These are phyloP conservation scores for Crepidotus variabilis DNA, from an alignment of 768 basidiomycete species.

Conservation along the genomic window DNA sequence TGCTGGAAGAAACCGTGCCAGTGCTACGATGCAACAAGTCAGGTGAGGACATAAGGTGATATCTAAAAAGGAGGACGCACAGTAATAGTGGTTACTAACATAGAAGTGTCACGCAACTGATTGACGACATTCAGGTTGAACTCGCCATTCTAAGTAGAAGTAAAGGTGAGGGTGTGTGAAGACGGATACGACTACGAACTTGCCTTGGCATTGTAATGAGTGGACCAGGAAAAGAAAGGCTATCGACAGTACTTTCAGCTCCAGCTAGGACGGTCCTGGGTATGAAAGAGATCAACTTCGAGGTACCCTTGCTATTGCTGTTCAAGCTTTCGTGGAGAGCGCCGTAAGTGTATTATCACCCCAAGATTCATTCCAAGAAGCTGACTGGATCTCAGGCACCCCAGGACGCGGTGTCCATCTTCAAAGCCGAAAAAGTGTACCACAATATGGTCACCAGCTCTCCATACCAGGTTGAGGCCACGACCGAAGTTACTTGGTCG, in stretches of 20 bases:
- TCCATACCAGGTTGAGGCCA: too few species aligned
- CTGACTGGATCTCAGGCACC: too few species aligned
- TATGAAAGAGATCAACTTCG: too few species aligned
- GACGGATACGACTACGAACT: conserved; percentile 1
- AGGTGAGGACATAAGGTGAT: conserved; percentile 1
- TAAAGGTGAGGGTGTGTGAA: too few species aligned
- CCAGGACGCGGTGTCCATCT: too few species aligned
- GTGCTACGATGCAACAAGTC: conserved; percentile 14
- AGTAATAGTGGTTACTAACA: conserved; percentile 33
- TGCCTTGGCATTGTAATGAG: conserved; percentile 22
- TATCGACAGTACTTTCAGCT: conserved; percentile 5
- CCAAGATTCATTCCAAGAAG: too few species aligned
- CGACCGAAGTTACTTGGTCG: too few species aligned
- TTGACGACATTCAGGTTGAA: conserved; percentile 40
- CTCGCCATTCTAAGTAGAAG: conserved; percentile 14
- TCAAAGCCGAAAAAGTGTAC: too few species aligned
- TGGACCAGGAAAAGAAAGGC: conserved; percentile 21
- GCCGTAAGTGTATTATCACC: too few species aligned
- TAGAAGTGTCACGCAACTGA: conserved; percentile 30
- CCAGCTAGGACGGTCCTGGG: conserved; percentile 25
- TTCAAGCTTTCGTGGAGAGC: too few species aligned
- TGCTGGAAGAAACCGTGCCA: conserved; percentile 32
- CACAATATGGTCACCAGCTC: too few species aligned
- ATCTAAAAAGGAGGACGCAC: conserved; percentile 21
- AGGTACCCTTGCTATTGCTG: too few species aligned